Conservation (phyloP, 371 early-diverging fungal genomes). For the Mucor mucedo region DNA sequence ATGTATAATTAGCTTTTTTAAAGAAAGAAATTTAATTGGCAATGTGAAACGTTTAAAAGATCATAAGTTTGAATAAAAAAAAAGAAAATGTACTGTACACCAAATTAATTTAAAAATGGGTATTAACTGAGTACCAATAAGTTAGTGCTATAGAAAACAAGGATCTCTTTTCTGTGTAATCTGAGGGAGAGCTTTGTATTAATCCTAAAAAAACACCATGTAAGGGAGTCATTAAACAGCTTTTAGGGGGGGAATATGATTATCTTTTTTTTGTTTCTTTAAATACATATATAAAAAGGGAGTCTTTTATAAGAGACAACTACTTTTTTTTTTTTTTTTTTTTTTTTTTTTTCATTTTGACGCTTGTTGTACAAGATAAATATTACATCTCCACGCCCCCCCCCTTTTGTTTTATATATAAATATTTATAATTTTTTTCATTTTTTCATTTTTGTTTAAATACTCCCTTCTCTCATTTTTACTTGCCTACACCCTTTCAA, state of each 20-base stretch:
- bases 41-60: slow-evolving; percentile 28
- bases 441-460: not conserved
- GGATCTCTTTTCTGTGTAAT: not conserved
- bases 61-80: slow-evolving; percentile 17
- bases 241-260: not conserved
- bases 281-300: not conserved
- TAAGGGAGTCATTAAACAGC: not conserved
- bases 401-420: not conserved
- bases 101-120: too few relatives aligned
- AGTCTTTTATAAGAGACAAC: too few relatives aligned
- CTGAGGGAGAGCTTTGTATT: not conserved
- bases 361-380: slow-evolving; percentile 9
- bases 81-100: not conserved
- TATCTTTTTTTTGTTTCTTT: not conserved
- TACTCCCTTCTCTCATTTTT: slow-evolving; percentile 1
- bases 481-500: not conserved
- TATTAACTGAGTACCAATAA: slow-evolving; percentile 2
- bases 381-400: slow-evolving; percentile 1
- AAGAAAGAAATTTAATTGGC: slow-evolving; percentile 33
- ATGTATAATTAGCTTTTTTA: slow-evolving; percentile 30
- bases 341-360: not conserved
- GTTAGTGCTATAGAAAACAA: not conserved
- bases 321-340: slow-evolving; percentile 11
- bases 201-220: not conserved
- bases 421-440: not conserved